Percentiles rank a stretch among this genome's conserved stretches.
These are phyloP conservation scores for Fomitiporia mediterranea DNA, from an alignment of 1,284 basidiomycete genomes.

Conservation along the genomic window DNA sequence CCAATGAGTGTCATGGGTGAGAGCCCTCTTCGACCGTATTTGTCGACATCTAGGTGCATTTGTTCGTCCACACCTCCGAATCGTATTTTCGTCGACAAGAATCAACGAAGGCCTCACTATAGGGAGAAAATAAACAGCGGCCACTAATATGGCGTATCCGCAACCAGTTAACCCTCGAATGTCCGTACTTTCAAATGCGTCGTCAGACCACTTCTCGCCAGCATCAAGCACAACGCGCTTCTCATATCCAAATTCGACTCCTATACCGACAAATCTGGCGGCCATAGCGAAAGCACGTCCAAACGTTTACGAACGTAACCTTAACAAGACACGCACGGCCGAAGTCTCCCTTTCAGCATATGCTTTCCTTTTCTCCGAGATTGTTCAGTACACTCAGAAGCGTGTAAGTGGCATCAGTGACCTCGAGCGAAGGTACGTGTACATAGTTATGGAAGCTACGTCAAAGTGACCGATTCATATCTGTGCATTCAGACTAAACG, in stretches of 20 bases:
- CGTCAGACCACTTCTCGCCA: slow-evolving; percentile 63
- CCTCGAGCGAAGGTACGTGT: slow-evolving; percentile 72
- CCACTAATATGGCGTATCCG: slow-evolving; percentile 15
- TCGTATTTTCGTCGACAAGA: no score
- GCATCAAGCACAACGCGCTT: slow-evolving; percentile 59
- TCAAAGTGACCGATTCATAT: slow-evolving; percentile 14
- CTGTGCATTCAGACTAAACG: slow-evolving; percentile 63
- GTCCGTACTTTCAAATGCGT: slow-evolving; percentile 63
- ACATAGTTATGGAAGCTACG: slow-evolving; percentile 5
- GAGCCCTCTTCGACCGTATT: background rate
- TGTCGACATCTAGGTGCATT: no score
- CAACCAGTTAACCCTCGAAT: slow-evolving; percentile 47
- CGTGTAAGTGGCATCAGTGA: slow-evolving; percentile 93
- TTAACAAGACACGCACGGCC: slow-evolving; percentile 76
- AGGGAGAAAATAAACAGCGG: no score
- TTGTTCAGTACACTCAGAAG: slow-evolving; percentile 93
- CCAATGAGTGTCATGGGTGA: background rate
- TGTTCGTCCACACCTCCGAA: no score
- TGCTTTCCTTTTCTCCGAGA: slow-evolving; percentile 86
- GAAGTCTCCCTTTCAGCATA: slow-evolving; percentile 83
- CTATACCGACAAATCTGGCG: slow-evolving; percentile 39
- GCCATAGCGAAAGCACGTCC: slow-evolving; percentile 46
- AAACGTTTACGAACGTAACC: slow-evolving; percentile 79
- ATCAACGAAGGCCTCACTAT: no score
- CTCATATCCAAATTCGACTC: slow-evolving; percentile 57